Evolutionary conservation across 306 rosid species (phyloP), one percentile per base, ranked within the genome.

Genomic region (Luffa acutangula): DNA sequence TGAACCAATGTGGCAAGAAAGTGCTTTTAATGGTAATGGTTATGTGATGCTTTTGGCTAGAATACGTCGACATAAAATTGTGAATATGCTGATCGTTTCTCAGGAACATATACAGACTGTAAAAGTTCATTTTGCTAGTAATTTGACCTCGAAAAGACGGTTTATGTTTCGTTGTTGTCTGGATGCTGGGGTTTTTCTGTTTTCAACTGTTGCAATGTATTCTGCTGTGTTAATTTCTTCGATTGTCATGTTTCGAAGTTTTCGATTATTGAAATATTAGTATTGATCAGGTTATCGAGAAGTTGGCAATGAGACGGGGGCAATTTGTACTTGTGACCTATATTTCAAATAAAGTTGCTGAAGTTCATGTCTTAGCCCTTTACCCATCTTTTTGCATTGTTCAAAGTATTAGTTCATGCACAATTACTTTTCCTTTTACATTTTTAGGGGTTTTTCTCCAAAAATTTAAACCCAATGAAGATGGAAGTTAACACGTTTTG

Each of bases 61-160:
- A 59, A 77, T 77, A 72, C 9, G 80, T 42, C 80, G 80, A 59
- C 80, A 21, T 59, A 46, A 59, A 77, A 45, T 57, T 77, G 71
- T 77, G 80, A 77, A 45, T 58, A 69, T 43, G 78, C 64, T 75
- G 25, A 17, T 52, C 48, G 20, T 31, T 18, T 52, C 43, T 39
- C 25, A 4, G 34, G 78, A 49, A 5, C 41, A 17, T 66, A 2
- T 39, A 31, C 49, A 41, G 74, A 39, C 74, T 66, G 11, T 18
- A 39, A n/a, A 42, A 69, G 34, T 69, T 2, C 52, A 42, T 42
- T 67, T 69, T n/a, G 14, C 15, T 39, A 9, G 34, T 69, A 15
- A 7, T 69, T 39, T 69, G 33, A 69, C 11, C 34, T 39, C 7
- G 1, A 41, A 9, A 69, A n/a, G 31, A 25, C 31, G 1, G 7